Conservation (phyloP, 2,329 filamentous ascomycete species). For the Phialophora tarda region DNA sequence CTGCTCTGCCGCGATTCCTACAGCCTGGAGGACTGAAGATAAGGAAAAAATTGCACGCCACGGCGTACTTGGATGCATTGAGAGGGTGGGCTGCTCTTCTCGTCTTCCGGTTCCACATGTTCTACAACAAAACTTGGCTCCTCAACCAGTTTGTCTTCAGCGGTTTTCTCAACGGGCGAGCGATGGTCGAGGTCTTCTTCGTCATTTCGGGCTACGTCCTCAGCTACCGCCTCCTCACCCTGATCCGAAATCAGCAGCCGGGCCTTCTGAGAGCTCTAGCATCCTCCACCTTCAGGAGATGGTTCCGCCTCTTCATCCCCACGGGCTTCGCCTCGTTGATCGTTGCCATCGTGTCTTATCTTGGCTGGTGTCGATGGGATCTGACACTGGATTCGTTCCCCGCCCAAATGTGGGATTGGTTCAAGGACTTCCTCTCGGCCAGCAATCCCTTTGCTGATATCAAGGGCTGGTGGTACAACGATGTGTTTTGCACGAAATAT, state of each 20-base stretch:
- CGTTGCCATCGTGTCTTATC: not conserved
- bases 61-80: constrained; percentile 41
- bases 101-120: constrained; percentile 30
- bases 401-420: constrained; percentile 34
- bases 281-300: constrained; percentile 51
- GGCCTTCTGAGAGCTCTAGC: constrained; percentile 23
- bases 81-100: constrained; percentile 40
- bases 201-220: constrained; percentile 56
- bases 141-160: constrained; percentile 27
- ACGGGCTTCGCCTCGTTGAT: constrained; percentile 23
- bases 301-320: constrained; percentile 44
- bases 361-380: constrained; percentile 25
- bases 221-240: constrained; percentile 48
- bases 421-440: constrained; percentile 25
- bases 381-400: constrained; percentile 12
- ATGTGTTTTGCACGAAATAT: constrained; percentile 25
- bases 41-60: constrained; percentile 28
- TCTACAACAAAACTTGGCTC: constrained; percentile 29
- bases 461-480: not conserved
- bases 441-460: constrained; percentile 29
- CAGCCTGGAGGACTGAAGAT: not conserved
- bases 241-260: constrained; percentile 28
- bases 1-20: not conserved
- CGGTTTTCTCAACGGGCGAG: constrained; percentile 32
- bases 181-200: constrained; percentile 54